These are phyloP conservation scores for Diaporthe vaccinii DNA, from an alignment of 2,329 filamentous ascomycete genomes.

Conservation along the genomic window DNA sequence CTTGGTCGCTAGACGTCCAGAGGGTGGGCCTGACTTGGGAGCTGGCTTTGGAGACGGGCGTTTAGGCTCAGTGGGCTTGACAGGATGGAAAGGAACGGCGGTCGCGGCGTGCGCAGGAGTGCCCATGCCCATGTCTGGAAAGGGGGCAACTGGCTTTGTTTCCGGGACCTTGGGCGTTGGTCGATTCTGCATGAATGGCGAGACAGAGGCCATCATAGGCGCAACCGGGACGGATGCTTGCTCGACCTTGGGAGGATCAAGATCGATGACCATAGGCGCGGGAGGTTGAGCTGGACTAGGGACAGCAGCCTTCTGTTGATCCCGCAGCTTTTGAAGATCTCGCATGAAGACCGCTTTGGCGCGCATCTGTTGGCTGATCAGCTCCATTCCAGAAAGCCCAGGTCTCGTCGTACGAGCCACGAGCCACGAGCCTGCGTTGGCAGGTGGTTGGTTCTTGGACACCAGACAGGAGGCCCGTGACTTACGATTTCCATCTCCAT, in stretches of 20 bases:
- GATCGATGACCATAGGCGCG: constrained; percentile 41
- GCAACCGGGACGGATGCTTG: constrained; percentile 38
- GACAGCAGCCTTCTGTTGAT: constrained; percentile 28
- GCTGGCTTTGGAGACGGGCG: constrained; percentile 36
- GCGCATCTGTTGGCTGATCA: constrained; percentile 35
- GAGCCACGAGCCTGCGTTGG: not conserved
- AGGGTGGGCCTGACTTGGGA: constrained; percentile 34
- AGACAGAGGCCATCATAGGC: constrained; percentile 38
- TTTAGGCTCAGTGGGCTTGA: constrained; percentile 36
- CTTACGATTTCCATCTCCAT: constrained; percentile 42
- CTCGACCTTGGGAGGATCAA: constrained; percentile 33
- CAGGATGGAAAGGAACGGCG: constrained; percentile 33
- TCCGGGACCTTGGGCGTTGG: constrained; percentile 34
- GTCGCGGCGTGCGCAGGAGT: constrained; percentile 12
- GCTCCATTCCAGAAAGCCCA: not conserved
- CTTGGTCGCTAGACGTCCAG: constrained; percentile 36
- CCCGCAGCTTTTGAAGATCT: constrained; percentile 38
- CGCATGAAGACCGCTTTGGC: constrained; percentile 40
- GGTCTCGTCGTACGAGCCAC: not conserved
- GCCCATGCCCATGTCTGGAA: constrained; percentile 41
- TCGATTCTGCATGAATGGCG: constrained; percentile 36
- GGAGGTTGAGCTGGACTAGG: constrained; percentile 36
- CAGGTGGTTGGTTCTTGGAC: not conserved
- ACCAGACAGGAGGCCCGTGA: not conserved
- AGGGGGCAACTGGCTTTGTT: constrained; percentile 38